Evolutionary conservation across 805 yeast genomes (phyloP), one percentile per base, ranked within the genome.

Genomic region (Priceomyces melissophilus): DNA sequence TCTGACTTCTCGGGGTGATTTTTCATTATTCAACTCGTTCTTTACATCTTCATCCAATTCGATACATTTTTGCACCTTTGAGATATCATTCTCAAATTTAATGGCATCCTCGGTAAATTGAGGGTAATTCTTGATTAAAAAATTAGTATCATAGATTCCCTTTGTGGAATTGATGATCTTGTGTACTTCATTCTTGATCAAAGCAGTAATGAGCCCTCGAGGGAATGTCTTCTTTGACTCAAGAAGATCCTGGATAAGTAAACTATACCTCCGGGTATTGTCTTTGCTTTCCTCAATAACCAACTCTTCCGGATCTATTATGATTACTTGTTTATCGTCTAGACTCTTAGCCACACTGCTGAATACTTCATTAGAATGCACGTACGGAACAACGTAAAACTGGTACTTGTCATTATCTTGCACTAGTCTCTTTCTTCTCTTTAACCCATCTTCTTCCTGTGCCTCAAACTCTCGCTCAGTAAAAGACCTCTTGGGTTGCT

Each of bases 11-110:
- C 57, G 61, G 3, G 46, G 53, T n/a, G 43, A 38, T 35, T 48
- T 48, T 3, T 41, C 46, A 11, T 43, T 40, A 1, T 50, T 31
- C 23, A 58, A 39, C 27, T 57, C 55, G 16, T 56, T 47, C 12
- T 45, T 34, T 4, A 63, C 46, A 20, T 69, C 75, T 3, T 57
- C 47, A 44, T 58, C 49, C 10, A 65, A 48, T 17, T 69, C 58
- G 31, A 79, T 39, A 46, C 71, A 60, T 37, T 71, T 67, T 42
- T 67, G 58, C 37, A 75, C 60, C 8, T 73, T 71, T 2, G 81
- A 73, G 20, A 84, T 70, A 43, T 83, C 87, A 49, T 80, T 84
- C 56, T 85, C 93, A 47, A 85, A 85, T 51, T 77, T 79, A 39
- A 81, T 76, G 3, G 87, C 84, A 45, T 84, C 90, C 37, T 76